Percentiles rank a stretch among this genome's conserved stretches.
phyloP scores from a whole-genome alignment of 2,329 filamentous ascomycete species.

The Diaporthe sp. region DNA sequence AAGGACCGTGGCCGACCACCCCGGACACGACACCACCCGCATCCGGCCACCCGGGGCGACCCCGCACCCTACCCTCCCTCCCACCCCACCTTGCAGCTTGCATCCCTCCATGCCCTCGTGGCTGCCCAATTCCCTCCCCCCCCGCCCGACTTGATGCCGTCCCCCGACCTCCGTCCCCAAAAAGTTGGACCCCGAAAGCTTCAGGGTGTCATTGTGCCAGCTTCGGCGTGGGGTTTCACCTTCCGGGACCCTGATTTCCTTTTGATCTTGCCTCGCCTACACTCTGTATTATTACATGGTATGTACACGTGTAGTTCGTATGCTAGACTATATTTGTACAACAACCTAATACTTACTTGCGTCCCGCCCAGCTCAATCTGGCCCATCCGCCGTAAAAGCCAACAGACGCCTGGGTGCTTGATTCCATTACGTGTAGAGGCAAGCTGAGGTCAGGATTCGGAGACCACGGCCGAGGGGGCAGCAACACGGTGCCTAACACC shows the following conservation, averaged over 20 bases:
- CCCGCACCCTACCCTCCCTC: background rate
- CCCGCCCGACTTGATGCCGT: background rate
- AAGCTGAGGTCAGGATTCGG: background rate
- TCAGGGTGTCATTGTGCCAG: slow-evolving; percentile 12
- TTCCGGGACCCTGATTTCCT: background rate
- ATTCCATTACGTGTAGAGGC: background rate
- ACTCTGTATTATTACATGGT: too few relatives aligned
- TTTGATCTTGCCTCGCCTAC: background rate
- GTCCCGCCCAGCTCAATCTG: too few relatives aligned
- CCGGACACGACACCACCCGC: background rate
- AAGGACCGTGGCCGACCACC: background rate
- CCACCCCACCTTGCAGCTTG: background rate
- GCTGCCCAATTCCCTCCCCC: background rate
- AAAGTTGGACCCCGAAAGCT: slow-evolving; percentile 10
- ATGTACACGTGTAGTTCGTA: too few relatives aligned
- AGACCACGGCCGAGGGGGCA: background rate
- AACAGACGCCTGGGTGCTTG: too few relatives aligned
- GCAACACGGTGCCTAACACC: background rate
- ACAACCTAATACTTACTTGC: too few relatives aligned
- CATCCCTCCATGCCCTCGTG: background rate
- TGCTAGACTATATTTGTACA: too few relatives aligned
- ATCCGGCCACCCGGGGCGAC: background rate
- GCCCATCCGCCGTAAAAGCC: too few relatives aligned
- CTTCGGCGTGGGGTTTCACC: background rate
- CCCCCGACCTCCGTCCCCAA: background rate